Base-by-base conservation (phyloP, 2,329 filamentous ascomycete genomes). In the Hyphodiscus sp. region DNA sequence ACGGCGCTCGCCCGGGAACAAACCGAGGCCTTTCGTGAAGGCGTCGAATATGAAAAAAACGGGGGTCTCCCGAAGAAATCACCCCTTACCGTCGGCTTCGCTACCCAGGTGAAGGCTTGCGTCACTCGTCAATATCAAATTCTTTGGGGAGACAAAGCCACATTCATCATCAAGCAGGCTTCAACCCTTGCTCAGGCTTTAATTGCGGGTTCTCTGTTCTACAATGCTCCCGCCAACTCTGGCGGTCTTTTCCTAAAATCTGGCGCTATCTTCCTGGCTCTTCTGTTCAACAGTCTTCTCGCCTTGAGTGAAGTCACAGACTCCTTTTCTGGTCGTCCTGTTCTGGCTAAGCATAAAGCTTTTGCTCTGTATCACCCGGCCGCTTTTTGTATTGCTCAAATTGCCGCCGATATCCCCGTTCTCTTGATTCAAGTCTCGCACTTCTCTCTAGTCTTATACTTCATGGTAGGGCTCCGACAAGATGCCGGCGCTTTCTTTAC, bases 361-460 rank as follows among this genome's bases (percentile, higher is more conserved):
- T 83, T 83, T 55, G 79, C 77, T 16, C 72, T 76, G 46, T 82
- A 76, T 63, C 79, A 83, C 48, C 81, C 81, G 0, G 77, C 75
- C 1, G 76, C 89, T 0, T 72, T 94, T 0, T 94, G 88, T 83
- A 85, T 94, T 54, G 89, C 85, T 0, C 89, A 94, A 65, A 91
- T 94, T 47, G 76, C 87, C 15, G 86, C 91, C 9, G 90, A 95
- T 61, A 78, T 86, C 49, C 78, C 83, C 0, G 92, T 94, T 65
- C 77, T 86, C 0, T 78, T 85, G 0, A 77, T 76, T 2, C 83
- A 90, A 61, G 90, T 90, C 47, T 64, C 89, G 55, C 69, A 88
- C 1, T 91, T 91, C 65, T 81, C 77, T 11, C 75, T 91, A 49
- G 88, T 90, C 29, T 82, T 91, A 4, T 91, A 91, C 70, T 91